A percentile compares a stretch with the other conserved stretches of the same genome.
phyloP scores from a whole-genome alignment of 495 filamentous ascomycete species.

The Podospora pseudoanserina region DNA sequence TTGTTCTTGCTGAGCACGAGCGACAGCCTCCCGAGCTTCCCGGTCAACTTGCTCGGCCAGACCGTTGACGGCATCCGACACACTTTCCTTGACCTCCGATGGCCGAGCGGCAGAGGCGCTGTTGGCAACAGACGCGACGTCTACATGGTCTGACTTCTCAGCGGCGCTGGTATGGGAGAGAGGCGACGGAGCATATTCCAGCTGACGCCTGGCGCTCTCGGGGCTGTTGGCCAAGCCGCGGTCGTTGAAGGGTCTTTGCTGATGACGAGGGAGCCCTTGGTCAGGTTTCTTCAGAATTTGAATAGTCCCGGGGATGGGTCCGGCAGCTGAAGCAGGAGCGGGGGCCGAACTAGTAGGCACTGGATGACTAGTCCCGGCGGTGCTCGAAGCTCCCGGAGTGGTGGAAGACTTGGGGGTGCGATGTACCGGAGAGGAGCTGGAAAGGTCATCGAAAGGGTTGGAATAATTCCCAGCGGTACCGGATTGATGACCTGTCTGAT shows the following conservation, averaged over 20 bases:
- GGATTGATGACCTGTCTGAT: constrained; percentile 18
- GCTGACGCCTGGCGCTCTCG: constrained; percentile 43
- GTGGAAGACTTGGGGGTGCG: constrained; percentile 43
- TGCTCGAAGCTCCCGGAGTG: constrained; percentile 32
- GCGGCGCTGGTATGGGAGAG: constrained; percentile 21
- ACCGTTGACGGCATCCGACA: constrained; percentile 66
- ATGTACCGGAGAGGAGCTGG: constrained; percentile 34
- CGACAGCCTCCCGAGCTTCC: constrained; percentile 64
- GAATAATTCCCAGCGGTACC: constrained; percentile 23
- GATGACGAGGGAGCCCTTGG: constrained; percentile 31
- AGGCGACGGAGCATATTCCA: constrained; percentile 40
- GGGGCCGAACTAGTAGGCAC: constrained; percentile 19
- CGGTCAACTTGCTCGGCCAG: constrained; percentile 65
- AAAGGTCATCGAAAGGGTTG: constrained; percentile 35
- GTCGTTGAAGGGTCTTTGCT: constrained; percentile 40
- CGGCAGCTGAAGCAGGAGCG: constrained; percentile 14
- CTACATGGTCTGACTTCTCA: constrained; percentile 3
- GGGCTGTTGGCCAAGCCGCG: constrained; percentile 38
- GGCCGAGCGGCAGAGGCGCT: constrained; percentile 10
- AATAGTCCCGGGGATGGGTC: constrained; percentile 26
- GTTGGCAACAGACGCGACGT: constrained; percentile 22
- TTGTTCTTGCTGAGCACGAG: constrained; percentile 52
- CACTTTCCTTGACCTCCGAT: constrained; percentile 51
- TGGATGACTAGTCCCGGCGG: constrained; percentile 24
- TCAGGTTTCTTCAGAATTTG: constrained; percentile 42